Conservation (phyloP, 352 stramenopile genomes). For the Globisporangium iwayamae region DNA sequence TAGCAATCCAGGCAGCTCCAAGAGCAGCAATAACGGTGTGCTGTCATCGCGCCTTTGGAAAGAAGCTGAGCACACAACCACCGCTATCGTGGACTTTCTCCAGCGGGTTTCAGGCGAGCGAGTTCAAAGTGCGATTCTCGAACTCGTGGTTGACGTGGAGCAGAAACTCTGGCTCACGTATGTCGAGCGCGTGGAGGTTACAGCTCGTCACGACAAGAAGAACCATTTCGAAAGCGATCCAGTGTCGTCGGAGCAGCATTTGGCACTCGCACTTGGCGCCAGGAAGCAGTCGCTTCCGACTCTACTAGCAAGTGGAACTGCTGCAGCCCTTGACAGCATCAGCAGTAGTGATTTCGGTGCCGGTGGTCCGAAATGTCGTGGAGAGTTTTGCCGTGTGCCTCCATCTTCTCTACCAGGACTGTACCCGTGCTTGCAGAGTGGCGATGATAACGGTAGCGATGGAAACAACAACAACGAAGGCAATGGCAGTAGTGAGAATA, state of each 20-base stretch:
- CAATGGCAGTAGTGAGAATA: neutral
- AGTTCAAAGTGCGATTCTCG: slow-evolving; percentile 21
- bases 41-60: slow-evolving; percentile 18
- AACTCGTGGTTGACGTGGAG: slow-evolving; percentile 34
- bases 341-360: neutral
- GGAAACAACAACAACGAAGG: slow-evolving; percentile 1
- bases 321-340: neutral
- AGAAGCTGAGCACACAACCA: slow-evolving; percentile 24
- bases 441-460: neutral
- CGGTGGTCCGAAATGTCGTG: slow-evolving; percentile 38
- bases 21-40: neutral
- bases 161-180: slow-evolving; percentile 42
- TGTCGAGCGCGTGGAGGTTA: slow-evolving; percentile 18
- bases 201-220: neutral
- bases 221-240: neutral
- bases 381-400: slow-evolving; percentile 56
- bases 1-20: neutral
- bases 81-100: slow-evolving; percentile 27
- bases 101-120: slow-evolving; percentile 12
- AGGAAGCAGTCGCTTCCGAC: slow-evolving; percentile 42
- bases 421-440: slow-evolving; percentile 12
- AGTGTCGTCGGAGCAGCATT: neutral
- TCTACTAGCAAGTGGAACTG: slow-evolving; percentile 18
- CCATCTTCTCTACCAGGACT: slow-evolving; percentile 38
- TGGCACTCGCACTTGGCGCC: neutral